Evolutionary conservation across 345 rosid species (phyloP), one percentile per base, ranked within the genome.

Genomic region (Hibiscus mutabilis): DNA sequence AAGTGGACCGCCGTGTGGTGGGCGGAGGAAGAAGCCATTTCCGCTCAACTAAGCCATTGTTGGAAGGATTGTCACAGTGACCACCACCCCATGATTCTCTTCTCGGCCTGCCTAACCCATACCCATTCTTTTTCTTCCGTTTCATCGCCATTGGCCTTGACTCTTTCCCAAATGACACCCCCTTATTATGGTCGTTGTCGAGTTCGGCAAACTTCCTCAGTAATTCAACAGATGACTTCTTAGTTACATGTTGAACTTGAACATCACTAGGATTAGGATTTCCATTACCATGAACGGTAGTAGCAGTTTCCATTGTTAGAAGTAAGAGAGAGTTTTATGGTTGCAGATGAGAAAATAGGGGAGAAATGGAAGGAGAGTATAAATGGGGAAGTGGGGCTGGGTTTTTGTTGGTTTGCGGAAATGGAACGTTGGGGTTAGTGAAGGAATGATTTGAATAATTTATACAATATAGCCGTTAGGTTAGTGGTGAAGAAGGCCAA

Each of bases 211-310:
- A 94, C 68, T 94, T 94, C 42, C 87, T 79, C 18, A 90, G 95
- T 74, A 94, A 71, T 78, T 88, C 95, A 49, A 90, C 96, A 0
- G 97, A 94, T 14, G 95, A 87, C 60, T 84, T 94, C 76, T 84
- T 83, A 77, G 76, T 87, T 1, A 94, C 92, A 11, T 84, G 90
- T 24, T 89, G 91, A 79, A 86, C 87, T 11, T 90, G 92, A 80
- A 86, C 86, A 8, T 71, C 67, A 3, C 71, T 63, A 51, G 76
- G 42, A 33, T 33, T 6, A 55, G 75, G 42, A 33, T 33, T 6
- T 6, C 37, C 7, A 33, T 33, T 33, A 33, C 37, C 37, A 31
- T 31, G 1, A 31, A 5, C 5, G 3, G 35, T 31, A 31, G 35
- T 31, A 31, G 35, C 35, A 33, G 6, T 33, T 60, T 40, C 53